These are phyloP conservation scores for Phialophora tarda DNA, from an alignment of 2,329 filamentous ascomycete species.

Conservation along the genomic window DNA sequence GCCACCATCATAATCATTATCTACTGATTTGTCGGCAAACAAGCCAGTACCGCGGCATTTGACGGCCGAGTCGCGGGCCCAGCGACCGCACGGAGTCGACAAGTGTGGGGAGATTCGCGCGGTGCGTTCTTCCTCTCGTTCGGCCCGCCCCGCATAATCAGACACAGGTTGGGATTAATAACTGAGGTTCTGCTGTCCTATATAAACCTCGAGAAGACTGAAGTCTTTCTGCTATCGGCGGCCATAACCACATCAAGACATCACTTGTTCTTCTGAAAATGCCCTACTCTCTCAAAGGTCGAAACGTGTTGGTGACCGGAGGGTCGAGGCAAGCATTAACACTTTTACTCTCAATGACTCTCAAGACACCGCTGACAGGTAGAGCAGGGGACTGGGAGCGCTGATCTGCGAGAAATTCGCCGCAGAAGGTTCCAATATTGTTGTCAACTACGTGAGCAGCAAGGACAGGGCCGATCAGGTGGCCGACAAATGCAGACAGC, in stretches of 20 bases:
- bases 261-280: slow-evolving; percentile 47
- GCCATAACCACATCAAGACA: neutral
- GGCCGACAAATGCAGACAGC: slow-evolving; percentile 59
- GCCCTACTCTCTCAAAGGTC: slow-evolving; percentile 66
- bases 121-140: neutral
- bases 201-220: neutral
- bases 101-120: slow-evolving; percentile 1
- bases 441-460: slow-evolving; percentile 74
- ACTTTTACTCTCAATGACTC: neutral
- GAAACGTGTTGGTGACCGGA: slow-evolving; percentile 69
- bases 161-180: slow-evolving; percentile 1
- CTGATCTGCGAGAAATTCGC: slow-evolving; percentile 71
- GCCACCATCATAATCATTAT: neutral
- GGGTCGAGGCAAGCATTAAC: slow-evolving; percentile 62
- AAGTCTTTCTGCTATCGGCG: neutral
- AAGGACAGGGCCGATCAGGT: slow-evolving; percentile 64
- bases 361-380: neutral
- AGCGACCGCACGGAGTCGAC: neutral
- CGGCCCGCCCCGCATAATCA: slow-evolving; percentile 6
- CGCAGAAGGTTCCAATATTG: slow-evolving; percentile 68
- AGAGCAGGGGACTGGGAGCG: slow-evolving; percentile 71
- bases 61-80: slow-evolving; percentile 15
- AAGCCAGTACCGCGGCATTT: slow-evolving; percentile 9
- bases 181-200: neutral
- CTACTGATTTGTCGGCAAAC: neutral